Evolutionary conservation across 1,284 basidiomycete species (phyloP).

Genomic region (Leccinum huronense): DNA sequence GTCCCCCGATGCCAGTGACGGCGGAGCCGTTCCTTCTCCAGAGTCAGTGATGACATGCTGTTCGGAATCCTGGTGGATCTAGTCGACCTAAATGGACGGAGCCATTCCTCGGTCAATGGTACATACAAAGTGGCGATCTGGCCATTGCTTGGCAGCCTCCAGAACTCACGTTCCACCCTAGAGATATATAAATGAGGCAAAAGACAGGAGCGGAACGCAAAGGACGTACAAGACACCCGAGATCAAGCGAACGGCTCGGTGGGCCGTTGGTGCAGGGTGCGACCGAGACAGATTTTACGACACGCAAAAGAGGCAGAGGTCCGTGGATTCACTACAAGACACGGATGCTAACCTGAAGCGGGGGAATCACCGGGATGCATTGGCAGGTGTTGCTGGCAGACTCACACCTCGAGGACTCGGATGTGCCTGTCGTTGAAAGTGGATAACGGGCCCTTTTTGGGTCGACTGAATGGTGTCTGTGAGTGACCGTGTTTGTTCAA

Average conservation of each 20-base stretch:
- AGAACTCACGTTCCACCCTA: conserved; percentile 71
- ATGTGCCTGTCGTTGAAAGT: conserved; percentile 53
- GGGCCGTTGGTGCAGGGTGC: conserved; percentile 47
- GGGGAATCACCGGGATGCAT: background rate
- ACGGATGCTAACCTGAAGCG: conserved; percentile 9
- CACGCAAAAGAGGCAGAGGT: conserved; percentile 52
- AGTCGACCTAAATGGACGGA: conserved; percentile 49
- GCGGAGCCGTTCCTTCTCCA: conserved; percentile 32
- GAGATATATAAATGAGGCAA: conserved; percentile 7
- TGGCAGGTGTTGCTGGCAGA: conserved; percentile 13
- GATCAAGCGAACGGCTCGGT: conserved; percentile 57
- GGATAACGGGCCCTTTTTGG: conserved; percentile 72
- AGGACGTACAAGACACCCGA: conserved; percentile 66
- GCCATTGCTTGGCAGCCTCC: conserved; percentile 71
- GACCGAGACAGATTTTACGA: conserved; percentile 54
- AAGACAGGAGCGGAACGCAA: background rate
- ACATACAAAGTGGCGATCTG: conserved; percentile 62
- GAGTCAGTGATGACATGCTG: conserved; percentile 36
- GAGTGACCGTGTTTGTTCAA: conserved; percentile 53
- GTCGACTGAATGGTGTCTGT: conserved; percentile 60
- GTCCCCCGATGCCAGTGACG: conserved; percentile 29
- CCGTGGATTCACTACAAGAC: conserved; percentile 51
- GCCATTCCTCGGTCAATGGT: background rate
- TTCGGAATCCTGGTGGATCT: conserved; percentile 46
- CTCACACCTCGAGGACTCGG: conserved; percentile 61